Conservation (phyloP, 345 rosid genomes). For the Citrus sp. region DNA sequence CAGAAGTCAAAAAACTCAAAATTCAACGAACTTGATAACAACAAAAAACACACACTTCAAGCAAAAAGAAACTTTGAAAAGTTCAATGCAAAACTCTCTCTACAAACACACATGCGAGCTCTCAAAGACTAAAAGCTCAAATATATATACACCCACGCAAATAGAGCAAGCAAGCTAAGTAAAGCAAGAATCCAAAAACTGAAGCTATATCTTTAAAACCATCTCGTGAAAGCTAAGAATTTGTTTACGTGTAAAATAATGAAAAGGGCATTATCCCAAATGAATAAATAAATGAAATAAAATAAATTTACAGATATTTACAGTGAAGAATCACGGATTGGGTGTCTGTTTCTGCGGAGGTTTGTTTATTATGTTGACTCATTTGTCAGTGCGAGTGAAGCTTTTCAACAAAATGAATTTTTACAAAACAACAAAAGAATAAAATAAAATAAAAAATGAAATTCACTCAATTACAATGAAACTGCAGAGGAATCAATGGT, state of each 20-base stretch:
- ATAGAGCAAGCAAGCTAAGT: neutral
- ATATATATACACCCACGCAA: neutral
- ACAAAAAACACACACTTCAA: constrained; percentile 15
- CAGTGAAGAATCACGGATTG: constrained; percentile 45
- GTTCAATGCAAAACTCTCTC: constrained; percentile 10
- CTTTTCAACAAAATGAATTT: neutral
- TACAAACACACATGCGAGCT: constrained; percentile 10
- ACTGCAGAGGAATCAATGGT: neutral
- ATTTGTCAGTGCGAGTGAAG: neutral
- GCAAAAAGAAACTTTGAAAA: constrained; percentile 16
- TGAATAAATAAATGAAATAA: neutral
- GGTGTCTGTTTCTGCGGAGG: constrained; percentile 26
- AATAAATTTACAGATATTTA: neutral
- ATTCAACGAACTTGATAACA: constrained; percentile 5
- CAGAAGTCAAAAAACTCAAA: constrained; percentile 2
- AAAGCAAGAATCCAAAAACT: constrained; percentile 5
- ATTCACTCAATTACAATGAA: neutral
- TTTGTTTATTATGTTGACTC: constrained; percentile 5
- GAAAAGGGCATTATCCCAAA: neutral
- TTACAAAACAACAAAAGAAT: neutral
- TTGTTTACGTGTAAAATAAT: neutral
- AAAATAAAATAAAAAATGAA: neutral
- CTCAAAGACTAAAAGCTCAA: neutral
- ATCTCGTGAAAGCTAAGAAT: constrained; percentile 37
- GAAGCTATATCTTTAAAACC: neutral